phyloP scores from a whole-genome alignment of 805 yeast species.

The Saccharomyces mikatae region DNA sequence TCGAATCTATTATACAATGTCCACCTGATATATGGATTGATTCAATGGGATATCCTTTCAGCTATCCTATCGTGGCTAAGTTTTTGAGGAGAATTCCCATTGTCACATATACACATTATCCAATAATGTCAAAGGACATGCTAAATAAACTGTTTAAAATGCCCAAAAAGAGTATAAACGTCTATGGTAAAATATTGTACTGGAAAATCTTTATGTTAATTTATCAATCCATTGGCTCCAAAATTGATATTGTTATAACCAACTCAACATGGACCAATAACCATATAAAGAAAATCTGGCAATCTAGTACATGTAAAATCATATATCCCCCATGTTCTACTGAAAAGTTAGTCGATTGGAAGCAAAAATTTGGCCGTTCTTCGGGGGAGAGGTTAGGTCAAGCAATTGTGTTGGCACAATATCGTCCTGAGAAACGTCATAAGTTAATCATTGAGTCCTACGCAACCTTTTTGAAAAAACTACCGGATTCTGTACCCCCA shows the following conservation, averaged over 20 bases:
- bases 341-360: conserved; percentile 36
- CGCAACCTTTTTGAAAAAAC: conserved; percentile 38
- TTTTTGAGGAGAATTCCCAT: conserved; percentile 60
- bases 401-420: conserved; percentile 64
- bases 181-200: conserved; percentile 45
- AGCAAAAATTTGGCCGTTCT: conserved; percentile 11
- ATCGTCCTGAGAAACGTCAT: conserved; percentile 92
- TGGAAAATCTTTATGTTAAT: conserved; percentile 61
- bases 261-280: conserved; percentile 90
- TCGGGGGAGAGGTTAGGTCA: conserved; percentile 29
- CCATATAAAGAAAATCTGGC: conserved; percentile 66
- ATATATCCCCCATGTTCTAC: conserved; percentile 90
- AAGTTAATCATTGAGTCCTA: conserved; percentile 58
- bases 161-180: conserved; percentile 15
- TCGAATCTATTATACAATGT: conserved; percentile 60
- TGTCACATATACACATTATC: conserved; percentile 88
- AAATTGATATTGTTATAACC: conserved; percentile 56
- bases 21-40: conserved; percentile 90
- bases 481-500: conserved; percentile 31
- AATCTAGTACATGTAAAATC: conserved; percentile 36
- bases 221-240: conserved; percentile 61
- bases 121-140: conserved; percentile 87
- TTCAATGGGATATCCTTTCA: conserved; percentile 89
- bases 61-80: conserved; percentile 56
- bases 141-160: conserved; percentile 44